Evolutionary conservation across 257 asterid species (phyloP).

Genomic region (Knoxia roxburghii): DNA sequence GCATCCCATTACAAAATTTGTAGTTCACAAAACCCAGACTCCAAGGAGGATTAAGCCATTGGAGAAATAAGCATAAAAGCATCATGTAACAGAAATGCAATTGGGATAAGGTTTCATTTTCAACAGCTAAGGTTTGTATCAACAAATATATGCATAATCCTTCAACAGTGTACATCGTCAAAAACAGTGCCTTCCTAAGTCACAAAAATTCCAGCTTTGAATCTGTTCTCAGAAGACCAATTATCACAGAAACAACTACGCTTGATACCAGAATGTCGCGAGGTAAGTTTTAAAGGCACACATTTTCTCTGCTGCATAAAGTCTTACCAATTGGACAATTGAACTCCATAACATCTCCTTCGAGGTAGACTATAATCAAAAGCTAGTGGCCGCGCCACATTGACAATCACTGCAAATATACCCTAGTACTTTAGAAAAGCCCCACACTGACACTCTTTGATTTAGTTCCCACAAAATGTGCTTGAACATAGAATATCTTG

Average conservation of each 20-base stretch:
- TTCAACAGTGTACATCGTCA: background rate
- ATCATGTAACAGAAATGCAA: background rate
- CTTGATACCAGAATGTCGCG: background rate
- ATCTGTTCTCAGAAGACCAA: background rate
- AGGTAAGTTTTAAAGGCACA: background rate
- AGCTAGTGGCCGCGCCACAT: background rate
- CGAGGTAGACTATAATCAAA: background rate
- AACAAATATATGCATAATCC: background rate
- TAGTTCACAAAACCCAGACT: background rate
- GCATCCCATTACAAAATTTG: too few relatives aligned
- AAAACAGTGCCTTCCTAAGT: too few relatives aligned
- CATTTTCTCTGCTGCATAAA: background rate
- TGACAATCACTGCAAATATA: background rate
- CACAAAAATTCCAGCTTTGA: background rate
- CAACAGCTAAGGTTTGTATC: background rate
- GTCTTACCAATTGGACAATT: background rate
- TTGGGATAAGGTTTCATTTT: background rate
- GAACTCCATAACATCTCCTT: background rate
- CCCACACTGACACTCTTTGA: too few relatives aligned
- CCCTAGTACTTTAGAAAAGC: too few relatives aligned
- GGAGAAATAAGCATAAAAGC: background rate
- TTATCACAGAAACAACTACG: background rate
- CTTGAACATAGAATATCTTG: background rate
- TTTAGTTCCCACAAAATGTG: background rate
- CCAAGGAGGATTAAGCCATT: background rate